phyloP scores from a whole-genome alignment of 1,139 yeast species.

The Wickerhamiella pararugosa region DNA sequence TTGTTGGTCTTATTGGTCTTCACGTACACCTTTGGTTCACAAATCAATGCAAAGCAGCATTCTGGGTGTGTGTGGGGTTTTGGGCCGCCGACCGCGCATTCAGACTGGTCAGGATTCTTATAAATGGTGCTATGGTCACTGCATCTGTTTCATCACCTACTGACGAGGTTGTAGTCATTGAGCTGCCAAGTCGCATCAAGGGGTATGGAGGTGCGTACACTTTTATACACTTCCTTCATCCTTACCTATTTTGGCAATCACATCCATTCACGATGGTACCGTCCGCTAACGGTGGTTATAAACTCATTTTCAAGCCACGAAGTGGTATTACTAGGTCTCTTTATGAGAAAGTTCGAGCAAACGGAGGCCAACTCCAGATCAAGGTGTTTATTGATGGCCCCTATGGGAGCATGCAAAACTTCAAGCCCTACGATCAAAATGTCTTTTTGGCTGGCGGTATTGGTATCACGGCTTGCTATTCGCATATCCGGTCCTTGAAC shows the following conservation, averaged over 20 bases:
- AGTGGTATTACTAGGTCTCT: slow-evolving; percentile 2
- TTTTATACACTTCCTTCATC: slow-evolving; percentile 35
- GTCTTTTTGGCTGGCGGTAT: slow-evolving; percentile 48
- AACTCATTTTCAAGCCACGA: slow-evolving; percentile 3
- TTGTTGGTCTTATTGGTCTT: slow-evolving; percentile 39
- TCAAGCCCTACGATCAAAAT: slow-evolving; percentile 35
- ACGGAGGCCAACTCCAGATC: slow-evolving; percentile 8
- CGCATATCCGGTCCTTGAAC: slow-evolving; percentile 1
- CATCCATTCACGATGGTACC: slow-evolving; percentile 47
- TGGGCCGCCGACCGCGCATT: slow-evolving; percentile 48
- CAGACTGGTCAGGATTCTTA: slow-evolving; percentile 34
- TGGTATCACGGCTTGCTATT: slow-evolving; percentile 43
- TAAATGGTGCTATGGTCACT: slow-evolving; percentile 2
- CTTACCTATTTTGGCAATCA: slow-evolving; percentile 30
- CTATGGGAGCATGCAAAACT: slow-evolving; percentile 35
- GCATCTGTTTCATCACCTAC: background rate
- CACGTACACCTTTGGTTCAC: slow-evolving; percentile 41
- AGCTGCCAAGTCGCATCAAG: slow-evolving; percentile 19
- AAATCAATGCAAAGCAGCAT: slow-evolving; percentile 34
- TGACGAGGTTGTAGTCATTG: background rate
- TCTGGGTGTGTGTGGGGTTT: slow-evolving; percentile 36
- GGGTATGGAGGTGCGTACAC: slow-evolving; percentile 40
- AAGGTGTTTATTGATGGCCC: slow-evolving; percentile 38
- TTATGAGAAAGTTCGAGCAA: background rate
- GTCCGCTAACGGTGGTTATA: slow-evolving; percentile 10